Evolutionary conservation across 1,139 yeast species (phyloP), one percentile per base, ranked within the genome.

Genomic region (Saccharomyces hybrid): DNA sequence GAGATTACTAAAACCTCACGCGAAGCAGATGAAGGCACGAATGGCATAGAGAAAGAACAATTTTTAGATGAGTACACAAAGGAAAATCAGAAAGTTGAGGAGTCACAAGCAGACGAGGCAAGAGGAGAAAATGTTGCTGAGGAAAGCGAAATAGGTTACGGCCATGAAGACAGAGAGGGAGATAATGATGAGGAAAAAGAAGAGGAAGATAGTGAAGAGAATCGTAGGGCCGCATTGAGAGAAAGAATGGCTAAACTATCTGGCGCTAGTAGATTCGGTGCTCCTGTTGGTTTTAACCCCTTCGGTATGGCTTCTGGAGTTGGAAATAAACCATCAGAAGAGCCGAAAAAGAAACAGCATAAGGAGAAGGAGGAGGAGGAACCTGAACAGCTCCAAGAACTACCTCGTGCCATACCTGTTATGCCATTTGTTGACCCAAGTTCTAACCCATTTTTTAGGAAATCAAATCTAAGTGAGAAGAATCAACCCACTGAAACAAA

Each of bases 211-310:
- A 86, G 84, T 50, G 98, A 90, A 67, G 97, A 89, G 61, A 77
- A 85, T 16, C 82, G 86, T 58, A 81, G 95, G 64, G 80, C 86
- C 56, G 89, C 84, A 14, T 77, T 93, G 55, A 85, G 96, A 34
- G 97, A 88, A 62, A 81, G 98, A 61, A 93, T 93, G 97, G 99
- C 99, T 20, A 89, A 86, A 64, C 80, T 95, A 27, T 88, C 98
- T 0, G 97, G 96, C 13, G 85, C 95, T 68, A 95, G 95, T 54
- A 86, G 87, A 86, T 81, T 82, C 72, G 83, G 85, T 83, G 50
- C 44, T 9, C 82, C 84, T 78, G 88, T 88, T 3, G 82, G 84
- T 73, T 77, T 79, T 54, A 70, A 79, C 61, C 85, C 85, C 52
- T 73, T 78, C 70, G 83, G 76, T 55, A 74, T 66, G 73, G 81